Conservation (phyloP, 164 flowering plant species). For the Tetrastigma voinierianum region DNA sequence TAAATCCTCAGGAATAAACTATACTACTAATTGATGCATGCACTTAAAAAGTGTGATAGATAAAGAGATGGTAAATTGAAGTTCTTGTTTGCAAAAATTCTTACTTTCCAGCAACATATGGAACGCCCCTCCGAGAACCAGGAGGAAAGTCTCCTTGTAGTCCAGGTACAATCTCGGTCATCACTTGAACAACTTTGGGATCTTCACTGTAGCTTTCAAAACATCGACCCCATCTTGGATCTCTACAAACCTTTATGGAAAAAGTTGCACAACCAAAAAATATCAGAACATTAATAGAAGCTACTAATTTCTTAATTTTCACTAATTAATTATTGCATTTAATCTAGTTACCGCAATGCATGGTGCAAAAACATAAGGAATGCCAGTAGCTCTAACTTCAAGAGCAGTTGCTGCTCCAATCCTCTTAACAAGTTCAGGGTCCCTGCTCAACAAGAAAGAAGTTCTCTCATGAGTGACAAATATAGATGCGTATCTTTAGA, state of each 20-base stretch:
- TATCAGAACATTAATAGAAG: not conserved
- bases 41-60: too few species aligned
- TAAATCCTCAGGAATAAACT: too few species aligned
- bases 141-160: constrained; percentile 26
- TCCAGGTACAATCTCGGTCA: constrained; percentile 30
- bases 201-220: constrained; percentile 37
- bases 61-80: too few species aligned
- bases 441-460: constrained; percentile 15
- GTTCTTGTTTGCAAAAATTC: not conserved
- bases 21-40: too few species aligned
- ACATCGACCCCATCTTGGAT: constrained; percentile 37
- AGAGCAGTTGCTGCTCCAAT: constrained; percentile 36
- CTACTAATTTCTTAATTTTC: not conserved
- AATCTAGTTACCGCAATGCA: constrained; percentile 25
- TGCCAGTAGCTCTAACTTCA: constrained; percentile 35
- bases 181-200: constrained; percentile 20
- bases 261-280: not conserved
- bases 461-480: too few species aligned
- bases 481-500: too few species aligned
- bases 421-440: constrained; percentile 27
- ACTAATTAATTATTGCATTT: not conserved
- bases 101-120: constrained; percentile 32
- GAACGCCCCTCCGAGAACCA: constrained; percentile 19
- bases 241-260: constrained; percentile 26
- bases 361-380: constrained; percentile 29